Conservation (phyloP, 1,139 yeast species). For the Blastobotrys elegans region DNA sequence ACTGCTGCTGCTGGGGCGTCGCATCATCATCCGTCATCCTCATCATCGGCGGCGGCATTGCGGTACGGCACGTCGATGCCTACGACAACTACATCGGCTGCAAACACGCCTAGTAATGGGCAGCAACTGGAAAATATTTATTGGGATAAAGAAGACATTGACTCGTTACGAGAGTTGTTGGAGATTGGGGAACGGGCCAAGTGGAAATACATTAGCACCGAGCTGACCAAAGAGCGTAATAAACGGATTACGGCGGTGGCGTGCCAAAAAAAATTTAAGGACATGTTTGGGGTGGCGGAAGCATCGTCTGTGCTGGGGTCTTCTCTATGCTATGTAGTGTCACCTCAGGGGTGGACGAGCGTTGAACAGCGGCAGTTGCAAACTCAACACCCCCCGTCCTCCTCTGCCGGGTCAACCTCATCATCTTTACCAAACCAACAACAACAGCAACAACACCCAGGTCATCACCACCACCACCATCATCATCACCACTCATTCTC, state of each 20-base stretch:
- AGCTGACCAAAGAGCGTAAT: slow-evolving; percentile 28
- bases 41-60: not conserved
- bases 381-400: slow-evolving; percentile 5
- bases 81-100: slow-evolving; percentile 3
- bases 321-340: slow-evolving; percentile 38
- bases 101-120: slow-evolving; percentile 2
- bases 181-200: slow-evolving; percentile 40
- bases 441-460: not conserved
- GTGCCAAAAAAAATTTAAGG: slow-evolving; percentile 40
- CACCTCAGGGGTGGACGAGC: slow-evolving; percentile 38
- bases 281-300: slow-evolving; percentile 41
- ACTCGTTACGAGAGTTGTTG: slow-evolving; percentile 34
- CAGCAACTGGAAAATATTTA: slow-evolving; percentile 17
- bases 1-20: not conserved
- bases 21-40: not conserved
- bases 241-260: slow-evolving; percentile 40
- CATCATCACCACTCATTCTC: not conserved
- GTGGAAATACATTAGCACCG: slow-evolving; percentile 40
- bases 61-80: not conserved
- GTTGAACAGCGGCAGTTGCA: slow-evolving; percentile 20
- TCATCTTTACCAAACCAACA: not conserved
- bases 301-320: slow-evolving; percentile 36
- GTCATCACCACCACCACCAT: not conserved
- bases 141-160: slow-evolving; percentile 36
- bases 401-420: not conserved